Percentiles rank a stretch among this genome's conserved stretches.
Evolutionary conservation across 805 yeast genomes (phyloP).

Genomic region (Yamadazyma scolyti): DNA sequence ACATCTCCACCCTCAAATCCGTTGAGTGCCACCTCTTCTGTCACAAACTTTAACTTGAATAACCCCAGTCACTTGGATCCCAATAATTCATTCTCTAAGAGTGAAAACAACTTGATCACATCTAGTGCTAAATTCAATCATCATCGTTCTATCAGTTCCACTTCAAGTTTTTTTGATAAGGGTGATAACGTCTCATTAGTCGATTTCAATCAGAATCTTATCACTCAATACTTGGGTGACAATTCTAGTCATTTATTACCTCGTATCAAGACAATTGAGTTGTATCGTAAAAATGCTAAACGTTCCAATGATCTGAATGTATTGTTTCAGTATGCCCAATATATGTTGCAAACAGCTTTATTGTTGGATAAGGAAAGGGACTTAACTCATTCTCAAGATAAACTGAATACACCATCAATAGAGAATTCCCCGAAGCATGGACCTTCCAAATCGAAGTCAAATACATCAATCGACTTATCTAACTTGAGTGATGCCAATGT

Average conservation of each 20-base stretch:
- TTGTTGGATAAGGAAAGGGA: slow-evolving; percentile 39
- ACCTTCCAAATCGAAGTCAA: slow-evolving; percentile 17
- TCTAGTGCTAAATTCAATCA: slow-evolving; percentile 20
- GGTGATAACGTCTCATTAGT: slow-evolving; percentile 35
- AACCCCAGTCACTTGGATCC: background rate
- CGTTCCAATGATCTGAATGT: slow-evolving; percentile 81
- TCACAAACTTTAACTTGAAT: slow-evolving; percentile 26
- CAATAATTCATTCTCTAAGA: slow-evolving; percentile 14
- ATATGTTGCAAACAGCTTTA: slow-evolving; percentile 81
- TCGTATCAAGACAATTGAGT: slow-evolving; percentile 77
- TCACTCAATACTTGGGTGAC: slow-evolving; percentile 52
- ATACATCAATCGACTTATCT: slow-evolving; percentile 16
- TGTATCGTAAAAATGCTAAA: slow-evolving; percentile 82
- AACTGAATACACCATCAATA: slow-evolving; percentile 7
- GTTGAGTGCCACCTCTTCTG: slow-evolving; percentile 31
- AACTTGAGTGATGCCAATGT: slow-evolving; percentile 11
- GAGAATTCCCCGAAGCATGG: slow-evolving; percentile 17
- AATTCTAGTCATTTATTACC: slow-evolving; percentile 56
- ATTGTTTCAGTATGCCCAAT: slow-evolving; percentile 89
- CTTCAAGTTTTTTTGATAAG: slow-evolving; percentile 31
- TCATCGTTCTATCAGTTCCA: slow-evolving; percentile 32
- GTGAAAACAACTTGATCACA: slow-evolving; percentile 23
- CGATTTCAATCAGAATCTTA: slow-evolving; percentile 49
- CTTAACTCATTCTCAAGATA: slow-evolving; percentile 2
- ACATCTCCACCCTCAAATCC: slow-evolving; percentile 27